These are phyloP conservation scores for Phlebiopsis flavidoalba DNA, from an alignment of 768 basidiomycete species.

Conservation along the genomic window DNA sequence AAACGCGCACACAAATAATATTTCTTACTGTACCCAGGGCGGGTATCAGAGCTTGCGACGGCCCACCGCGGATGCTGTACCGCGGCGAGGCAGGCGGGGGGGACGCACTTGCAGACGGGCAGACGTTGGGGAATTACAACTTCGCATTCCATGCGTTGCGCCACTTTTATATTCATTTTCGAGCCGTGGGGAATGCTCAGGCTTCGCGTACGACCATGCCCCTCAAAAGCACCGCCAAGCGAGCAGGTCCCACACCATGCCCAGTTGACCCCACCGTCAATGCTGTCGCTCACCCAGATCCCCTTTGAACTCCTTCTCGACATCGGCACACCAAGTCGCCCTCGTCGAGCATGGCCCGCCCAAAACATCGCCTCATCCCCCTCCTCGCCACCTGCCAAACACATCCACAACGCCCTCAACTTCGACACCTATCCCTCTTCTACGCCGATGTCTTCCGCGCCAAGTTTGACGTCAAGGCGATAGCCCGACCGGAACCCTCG, in stretches of 20 bases:
- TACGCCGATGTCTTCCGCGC: slow-evolving; percentile 47
- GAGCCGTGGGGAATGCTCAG: slow-evolving; percentile 5
- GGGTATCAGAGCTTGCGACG: neutral
- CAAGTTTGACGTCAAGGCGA: slow-evolving; percentile 53
- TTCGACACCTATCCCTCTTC: slow-evolving; percentile 30
- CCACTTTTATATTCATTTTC: slow-evolving; percentile 4
- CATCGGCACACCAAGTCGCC: slow-evolving; percentile 11
- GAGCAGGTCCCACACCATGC: neutral
- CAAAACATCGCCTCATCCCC: slow-evolving; percentile 35
- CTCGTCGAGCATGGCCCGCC: slow-evolving; percentile 52
- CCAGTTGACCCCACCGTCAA: neutral
- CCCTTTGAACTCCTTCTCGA: neutral
- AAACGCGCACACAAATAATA: neutral
- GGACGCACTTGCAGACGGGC: neutral
- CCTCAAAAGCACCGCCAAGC: neutral
- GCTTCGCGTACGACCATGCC: slow-evolving; percentile 2
- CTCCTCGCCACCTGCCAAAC: slow-evolving; percentile 42
- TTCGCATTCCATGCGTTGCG: slow-evolving; percentile 1
- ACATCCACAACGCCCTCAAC: slow-evolving; percentile 34
- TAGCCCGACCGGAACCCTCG: slow-evolving; percentile 42
- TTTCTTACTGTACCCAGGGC: neutral
- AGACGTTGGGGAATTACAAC: slow-evolving; percentile 3
- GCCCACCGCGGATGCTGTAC: neutral
- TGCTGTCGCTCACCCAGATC: neutral
- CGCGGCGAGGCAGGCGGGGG: neutral